Base-by-base conservation (phyloP, 805 yeast species). In the Candida verbasci region DNA sequence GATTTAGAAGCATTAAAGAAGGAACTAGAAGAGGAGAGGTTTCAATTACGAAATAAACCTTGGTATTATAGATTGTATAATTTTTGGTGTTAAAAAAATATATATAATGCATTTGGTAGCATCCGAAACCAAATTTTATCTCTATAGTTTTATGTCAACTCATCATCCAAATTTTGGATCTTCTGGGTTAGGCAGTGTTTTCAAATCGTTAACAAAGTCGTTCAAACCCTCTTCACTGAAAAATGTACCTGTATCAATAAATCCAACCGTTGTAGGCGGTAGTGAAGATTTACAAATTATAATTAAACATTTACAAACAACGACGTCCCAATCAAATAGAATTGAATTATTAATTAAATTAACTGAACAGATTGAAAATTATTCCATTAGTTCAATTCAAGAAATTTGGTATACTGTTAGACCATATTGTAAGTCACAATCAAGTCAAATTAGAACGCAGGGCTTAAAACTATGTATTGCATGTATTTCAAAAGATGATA, bases 321-420 rank as follows among this genome's bases (percentile, higher is more conserved):
- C 69, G 0, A 40, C 57, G 7, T 49, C 68, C 1, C 45, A 39
- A 15, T 15, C 18, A 9, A 36, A 52, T 9, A 60, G 80, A 42
- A 62, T 73, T 1, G 62, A 70, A 1, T 78, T 83, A 0, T 78
- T 84, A 0, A 63, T 62, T 2, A 56, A 68, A 15, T 56, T 86
- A 28, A 59, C 73, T 6, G 68, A 68, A 2, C 63, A 76, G 3
- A 55, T 86, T 2, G 70, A 70, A 16, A 72, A 68, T 32, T 70
- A 68, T 34, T 63, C 80, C 3, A 69, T 78, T 2, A 67, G 80
- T 0, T 72, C 82, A 2, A 68, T 85, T 3, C 79, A 86, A 0
- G 88, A 83, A 43, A 67, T 86, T 1, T 86, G 96, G 96, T 77
- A 80, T 53, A 59, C 78, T 35, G 80, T 82, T 0, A 62, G 74